Percentiles rank a stretch among this genome's conserved stretches.
Evolutionary conservation across 2,329 filamentous ascomycete genomes (phyloP).

Genomic region (Fusarium sp.): DNA sequence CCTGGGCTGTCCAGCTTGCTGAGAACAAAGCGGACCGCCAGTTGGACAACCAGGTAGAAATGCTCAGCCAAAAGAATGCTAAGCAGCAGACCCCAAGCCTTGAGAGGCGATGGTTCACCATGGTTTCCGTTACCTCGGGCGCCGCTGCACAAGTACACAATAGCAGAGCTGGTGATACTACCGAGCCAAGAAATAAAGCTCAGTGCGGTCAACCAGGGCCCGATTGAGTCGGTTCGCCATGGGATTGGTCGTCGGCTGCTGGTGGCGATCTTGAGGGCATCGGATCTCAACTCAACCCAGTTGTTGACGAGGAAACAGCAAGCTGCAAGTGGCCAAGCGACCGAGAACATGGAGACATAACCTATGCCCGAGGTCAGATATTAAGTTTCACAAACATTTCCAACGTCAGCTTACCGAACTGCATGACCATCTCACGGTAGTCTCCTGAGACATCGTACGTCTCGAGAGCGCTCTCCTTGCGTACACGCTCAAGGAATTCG

Average conservation of each 20-base stretch:
- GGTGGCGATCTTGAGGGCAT: slow-evolving; percentile 92
- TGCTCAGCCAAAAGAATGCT: slow-evolving; percentile 89
- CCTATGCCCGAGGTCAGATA: slow-evolving; percentile 53
- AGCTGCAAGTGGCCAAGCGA: slow-evolving; percentile 92
- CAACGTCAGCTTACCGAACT: slow-evolving; percentile 63
- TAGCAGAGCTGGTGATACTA: slow-evolving; percentile 83
- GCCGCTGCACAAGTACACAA: slow-evolving; percentile 88
- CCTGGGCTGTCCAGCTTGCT: slow-evolving; percentile 85
- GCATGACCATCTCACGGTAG: slow-evolving; percentile 91
- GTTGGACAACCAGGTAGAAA: slow-evolving; percentile 81
- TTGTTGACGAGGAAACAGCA: slow-evolving; percentile 93
- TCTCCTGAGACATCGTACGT: slow-evolving; percentile 90
- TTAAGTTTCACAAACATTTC: not conserved
- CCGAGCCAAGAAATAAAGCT: slow-evolving; percentile 95
- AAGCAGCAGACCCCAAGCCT: slow-evolving; percentile 81
- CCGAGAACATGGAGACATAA: slow-evolving; percentile 89
- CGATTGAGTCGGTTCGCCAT: slow-evolving; percentile 90
- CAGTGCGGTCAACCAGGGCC: slow-evolving; percentile 86
- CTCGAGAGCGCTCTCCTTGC: slow-evolving; percentile 81
- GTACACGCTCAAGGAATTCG: slow-evolving; percentile 80
- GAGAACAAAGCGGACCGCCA: slow-evolving; percentile 75
- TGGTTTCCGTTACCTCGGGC: slow-evolving; percentile 67
- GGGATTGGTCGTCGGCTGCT: slow-evolving; percentile 90
- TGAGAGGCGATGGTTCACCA: slow-evolving; percentile 74
- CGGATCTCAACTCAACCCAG: slow-evolving; percentile 92